A percentile compares a stretch with the other conserved stretches of the same genome.
phyloP scores from a whole-genome alignment of 139 green algal genomes.

The Eudorina sp. region DNA sequence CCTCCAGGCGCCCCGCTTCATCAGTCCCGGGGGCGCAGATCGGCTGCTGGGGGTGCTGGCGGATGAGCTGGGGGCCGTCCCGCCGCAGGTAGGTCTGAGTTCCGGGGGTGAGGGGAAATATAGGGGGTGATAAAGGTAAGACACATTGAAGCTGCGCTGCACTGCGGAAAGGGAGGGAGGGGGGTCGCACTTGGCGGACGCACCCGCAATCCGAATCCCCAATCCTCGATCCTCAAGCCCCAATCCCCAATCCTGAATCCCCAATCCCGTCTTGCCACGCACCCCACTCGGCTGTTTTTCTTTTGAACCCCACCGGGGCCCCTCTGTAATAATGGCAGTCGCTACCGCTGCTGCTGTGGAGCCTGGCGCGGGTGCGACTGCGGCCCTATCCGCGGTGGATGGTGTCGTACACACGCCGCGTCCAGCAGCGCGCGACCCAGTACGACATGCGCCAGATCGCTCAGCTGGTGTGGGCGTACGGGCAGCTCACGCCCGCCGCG shows the following conservation, averaged over 20 bases:
- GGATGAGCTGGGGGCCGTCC: neutral
- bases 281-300: too few relatives aligned
- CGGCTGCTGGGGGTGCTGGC: constrained; percentile 9
- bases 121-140: too few relatives aligned
- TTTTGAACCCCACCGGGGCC: neutral
- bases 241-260: too few relatives aligned
- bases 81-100: constrained; percentile 11
- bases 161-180: too few relatives aligned
- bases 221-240: too few relatives aligned
- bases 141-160: too few relatives aligned
- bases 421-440: neutral
- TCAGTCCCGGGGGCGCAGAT: neutral
- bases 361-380: constrained; percentile 10
- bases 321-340: too few relatives aligned
- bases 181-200: too few relatives aligned
- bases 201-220: too few relatives aligned
- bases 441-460: constrained; percentile 32
- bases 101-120: too few relatives aligned
- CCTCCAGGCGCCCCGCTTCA: neutral
- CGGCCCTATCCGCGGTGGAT: constrained; percentile 4
- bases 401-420: neutral
- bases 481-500: constrained; percentile 3
- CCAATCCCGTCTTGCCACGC: too few relatives aligned
- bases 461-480: constrained; percentile 28
- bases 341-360: constrained; percentile 27